Evolutionary conservation across 345 rosid genomes (phyloP), one percentile per base, ranked within the genome.

Genomic region (Acer yangbiense): DNA sequence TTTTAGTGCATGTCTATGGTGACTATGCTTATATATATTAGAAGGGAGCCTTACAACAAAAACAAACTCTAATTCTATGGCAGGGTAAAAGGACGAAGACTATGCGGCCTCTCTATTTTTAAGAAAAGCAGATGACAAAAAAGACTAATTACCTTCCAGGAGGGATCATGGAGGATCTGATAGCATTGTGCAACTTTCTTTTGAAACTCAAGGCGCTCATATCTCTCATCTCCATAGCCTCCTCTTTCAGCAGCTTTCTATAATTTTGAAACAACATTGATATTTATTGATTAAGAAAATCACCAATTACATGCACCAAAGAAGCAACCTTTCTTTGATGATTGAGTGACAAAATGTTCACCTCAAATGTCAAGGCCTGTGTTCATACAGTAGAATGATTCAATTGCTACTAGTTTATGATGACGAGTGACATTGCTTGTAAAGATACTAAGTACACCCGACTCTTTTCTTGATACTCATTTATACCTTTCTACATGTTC

Each of bases 191-290:
- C 89, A 9, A 95, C 98, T 80, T 91, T 92, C 73, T 18, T 88
- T 83, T 95, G 97, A 84, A 95, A 92, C 80, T 95, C 97, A 32
- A 93, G 87, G 35, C 80, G 85, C 78, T 95, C 99, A 27, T 95
- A 95, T 79, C 98, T 89, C 92, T 95, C 99, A 23, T 83, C 93
- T 52, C 99, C 97, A 70, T 91, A 94, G 71, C 98, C 99, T 76
- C 99, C 98, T 87, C 99, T 92, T 79, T 93, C 94, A 0, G 98
- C 95, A 78, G 99, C 98, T 92, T 85, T 94, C 89, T 92, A 52
- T 44, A 41, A 76, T 63, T 74, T 73, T 23, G 48, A 62, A 32
- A 66, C 9, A 39, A 54, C 50, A 62, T 43, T 12, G 43, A 23
- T 21, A 69, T 6, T 46, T 7, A 50, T 10, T 35, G 27, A 6